Evolutionary conservation across 225 moss, liverwort and hornwort species (phyloP).

Genomic region (Pleurozium schreberi): DNA sequence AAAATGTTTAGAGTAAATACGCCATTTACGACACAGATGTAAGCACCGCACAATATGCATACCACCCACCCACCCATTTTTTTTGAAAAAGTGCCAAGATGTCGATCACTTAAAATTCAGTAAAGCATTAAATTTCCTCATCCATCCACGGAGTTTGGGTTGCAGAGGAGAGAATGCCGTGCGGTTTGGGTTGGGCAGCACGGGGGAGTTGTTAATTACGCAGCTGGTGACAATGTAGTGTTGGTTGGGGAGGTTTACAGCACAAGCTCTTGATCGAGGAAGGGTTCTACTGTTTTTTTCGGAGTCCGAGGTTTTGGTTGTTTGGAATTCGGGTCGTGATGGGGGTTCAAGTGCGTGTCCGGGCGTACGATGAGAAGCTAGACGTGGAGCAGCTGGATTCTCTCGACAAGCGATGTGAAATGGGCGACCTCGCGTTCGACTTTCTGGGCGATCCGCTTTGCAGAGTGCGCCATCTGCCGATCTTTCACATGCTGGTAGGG

Average conservation of each 20-base stretch:
- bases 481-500: conserved; percentile 74
- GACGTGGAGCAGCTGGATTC: conserved; percentile 64
- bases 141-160: not conserved
- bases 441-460: conserved; percentile 86
- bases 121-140: no score
- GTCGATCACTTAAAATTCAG: no score
- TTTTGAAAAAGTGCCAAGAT: no score
- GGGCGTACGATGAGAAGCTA: conserved; percentile 4
- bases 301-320: not conserved
- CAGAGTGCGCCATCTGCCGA: conserved; percentile 71
- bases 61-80: no score
- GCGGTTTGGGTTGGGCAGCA: not conserved
- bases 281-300: not conserved
- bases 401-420: conserved; percentile 65
- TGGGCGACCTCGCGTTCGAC: conserved; percentile 63
- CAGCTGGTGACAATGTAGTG: conserved; percentile 17
- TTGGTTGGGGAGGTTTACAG: not conserved
- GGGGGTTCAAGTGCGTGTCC: conserved; percentile 10
- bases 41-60: no score
- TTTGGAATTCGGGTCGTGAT: not conserved
- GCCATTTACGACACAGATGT: no score
- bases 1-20: no score
- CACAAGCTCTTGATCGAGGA: not conserved
- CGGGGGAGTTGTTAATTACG: not conserved
- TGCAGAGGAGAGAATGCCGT: not conserved